Evolutionary conservation across 2,329 filamentous ascomycete genomes (phyloP), one percentile per base, ranked within the genome.

Genomic region (Ilyonectria robusta): DNA sequence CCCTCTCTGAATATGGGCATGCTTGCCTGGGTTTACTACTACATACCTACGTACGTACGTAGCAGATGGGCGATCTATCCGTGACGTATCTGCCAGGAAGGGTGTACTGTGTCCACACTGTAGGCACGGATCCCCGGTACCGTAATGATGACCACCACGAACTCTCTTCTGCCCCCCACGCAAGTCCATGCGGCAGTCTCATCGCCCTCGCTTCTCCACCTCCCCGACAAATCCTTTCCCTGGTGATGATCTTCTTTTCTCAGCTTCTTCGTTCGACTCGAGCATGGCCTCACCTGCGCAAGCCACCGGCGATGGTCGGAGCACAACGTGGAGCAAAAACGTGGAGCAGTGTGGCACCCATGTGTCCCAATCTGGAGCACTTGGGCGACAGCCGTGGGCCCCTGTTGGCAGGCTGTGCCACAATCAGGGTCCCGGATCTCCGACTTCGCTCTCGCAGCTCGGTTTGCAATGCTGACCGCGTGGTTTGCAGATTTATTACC

Each of bases 301-400:
- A 63, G 33, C 59, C 44, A 64, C 65, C 66, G 68, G 72, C 71
- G 54, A 58, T 66, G 59, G 61, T 72, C 72, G 72, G 72, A 75
- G 59, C 66, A 44, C 35, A 2, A 13, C 62, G 62, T 54, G 61
- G 61, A 57, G 50, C 54, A 44, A 26, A n/a, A 29, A 11, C 62
- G 62, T 55, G 62, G 62, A 58, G 42, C 46, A 53, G 29, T 29
- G 19, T 40, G 37, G 50, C 29, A 54, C 17, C 35, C 26, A 60
- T 50, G 48, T 61, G 48, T 48, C 62, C 62, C 53, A 60, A 65
- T 65, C 44, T 60, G 31, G 61, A 33, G 48, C 71, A 62, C 53
- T 59, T 66, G 55, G 65, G 59, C 57, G 65, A 68, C 47, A 70
- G 46, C 62, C 55, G 61, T 71, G 60, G 64, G 50, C 37, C 53